Conservation (phyloP, 768 basidiomycete genomes). For the Leccinum aurantiacum region DNA sequence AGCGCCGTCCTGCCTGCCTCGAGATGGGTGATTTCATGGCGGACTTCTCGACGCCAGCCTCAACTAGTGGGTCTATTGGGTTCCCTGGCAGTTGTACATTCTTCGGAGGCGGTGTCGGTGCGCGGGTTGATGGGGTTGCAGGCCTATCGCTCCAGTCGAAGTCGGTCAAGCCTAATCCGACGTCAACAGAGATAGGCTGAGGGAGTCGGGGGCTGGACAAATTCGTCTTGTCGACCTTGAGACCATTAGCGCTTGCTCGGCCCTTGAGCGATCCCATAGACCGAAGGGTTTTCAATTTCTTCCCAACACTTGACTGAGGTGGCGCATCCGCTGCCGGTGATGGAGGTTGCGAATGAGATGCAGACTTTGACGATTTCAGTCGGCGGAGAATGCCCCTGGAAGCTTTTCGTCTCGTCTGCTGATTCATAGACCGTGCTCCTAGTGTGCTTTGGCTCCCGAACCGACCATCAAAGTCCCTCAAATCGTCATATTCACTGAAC, state of each 20-base stretch:
- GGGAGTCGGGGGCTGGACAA: conserved; percentile 54
- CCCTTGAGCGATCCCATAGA: conserved; percentile 82
- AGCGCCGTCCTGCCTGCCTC: conserved; percentile 60
- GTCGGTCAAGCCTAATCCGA: conserved; percentile 56
- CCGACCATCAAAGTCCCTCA: conserved; percentile 82
- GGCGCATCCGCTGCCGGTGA: conserved; percentile 41
- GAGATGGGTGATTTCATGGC: conserved; percentile 36
- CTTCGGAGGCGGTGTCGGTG: conserved; percentile 21
- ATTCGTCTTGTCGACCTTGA: conserved; percentile 38
- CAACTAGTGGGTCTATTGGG: conserved; percentile 13
- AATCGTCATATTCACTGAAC: conserved; percentile 87
- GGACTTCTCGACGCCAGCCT: conserved; percentile 36
- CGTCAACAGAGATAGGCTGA: conserved; percentile 51
- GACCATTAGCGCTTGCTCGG: conserved; percentile 32
- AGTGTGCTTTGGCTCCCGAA: conserved; percentile 82
- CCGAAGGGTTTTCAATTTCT: conserved; percentile 68
- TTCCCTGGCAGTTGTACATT: conserved; percentile 19
- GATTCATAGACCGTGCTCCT: conserved; percentile 41
- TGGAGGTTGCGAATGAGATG: conserved; percentile 46
- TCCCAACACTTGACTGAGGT: conserved; percentile 37
- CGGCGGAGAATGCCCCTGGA: conserved; percentile 69
- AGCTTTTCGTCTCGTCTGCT: conserved; percentile 52
- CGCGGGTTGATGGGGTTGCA: conserved; percentile 11
- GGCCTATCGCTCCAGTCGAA: conserved; percentile 48
- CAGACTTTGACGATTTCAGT: conserved; percentile 47